Evolutionary conservation across 2,329 filamentous ascomycete species (phyloP), one percentile per base, ranked within the genome.

Genomic region (Myriosclerotinia curreyana): DNA sequence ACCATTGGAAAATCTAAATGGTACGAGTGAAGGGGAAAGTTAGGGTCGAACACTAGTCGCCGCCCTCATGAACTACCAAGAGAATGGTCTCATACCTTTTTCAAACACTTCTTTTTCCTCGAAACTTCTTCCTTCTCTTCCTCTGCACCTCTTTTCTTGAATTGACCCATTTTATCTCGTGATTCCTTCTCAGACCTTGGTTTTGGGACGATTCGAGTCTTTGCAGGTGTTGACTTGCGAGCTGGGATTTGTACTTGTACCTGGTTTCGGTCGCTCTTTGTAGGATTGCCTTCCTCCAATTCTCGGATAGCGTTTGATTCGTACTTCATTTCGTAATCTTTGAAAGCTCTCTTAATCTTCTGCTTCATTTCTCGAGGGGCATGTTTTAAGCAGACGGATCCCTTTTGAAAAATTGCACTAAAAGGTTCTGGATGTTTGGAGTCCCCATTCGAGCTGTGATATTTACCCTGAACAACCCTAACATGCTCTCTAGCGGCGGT

Each of bases 341-440:
- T 34, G 22, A 34, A 20, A 20, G 15, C 49, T 11, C 5, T n/a
- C 15, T 31, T 51, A 8, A 34, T 51, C 17, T 20, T 34, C 9
- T 7, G 49, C 17, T 3, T 6, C 28, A 51, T 34, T 6, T 9
- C 25, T 17, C 5, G 34, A 20, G 34, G 28, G 36, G 36, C 11
- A 38, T 54, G 25, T 25, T 36, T 14, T 17, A 54, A 14, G 52
- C 31, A 22, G 31, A 15, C 28, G 1, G 52, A 55, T 38, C 52
- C 52, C 34, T 14, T 40, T 28, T 42, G 20, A 20, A 38, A 6
- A 15, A 42, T 25, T 40, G 11, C 5, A 5, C 15, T 7, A 5
- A 14, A 0, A 3, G 5, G 12, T 17, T 22, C 22, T 11, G 20
- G 11, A 8, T 4, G 0, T 34, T 3, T 12, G 11, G 5, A 6